Evolutionary conservation across 139 green algal genomes (phyloP), one percentile per base, ranked within the genome.

Genomic region (Coelastrella sp.): DNA sequence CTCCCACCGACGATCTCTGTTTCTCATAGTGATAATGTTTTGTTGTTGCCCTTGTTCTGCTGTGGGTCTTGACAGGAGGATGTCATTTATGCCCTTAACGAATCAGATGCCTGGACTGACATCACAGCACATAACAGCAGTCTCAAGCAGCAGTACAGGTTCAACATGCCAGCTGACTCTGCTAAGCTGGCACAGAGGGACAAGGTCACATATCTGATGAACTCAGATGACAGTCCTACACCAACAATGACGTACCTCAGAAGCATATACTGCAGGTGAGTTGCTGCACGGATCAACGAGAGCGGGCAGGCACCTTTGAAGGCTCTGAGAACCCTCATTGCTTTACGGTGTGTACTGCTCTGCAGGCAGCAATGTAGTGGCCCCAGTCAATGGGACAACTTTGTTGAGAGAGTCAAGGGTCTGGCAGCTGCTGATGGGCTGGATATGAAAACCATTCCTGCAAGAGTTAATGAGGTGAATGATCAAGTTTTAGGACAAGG

Each of bases 151-250:
- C 19, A 64, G 53, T 32, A 34, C n/a, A 40, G 51, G 6, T 8
- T 19, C 25, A 34, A 81, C 60, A 6, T 59, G 30, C 45, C 59
- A 2, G 41, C 17, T 19, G 60, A 71, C 2, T 35, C 34, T 35
- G 23, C 35, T 35, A 74, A 57, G 62, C 80, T 45, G 51, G 91
- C 60, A 64, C 27, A 38, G 69, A 87, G 34, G 37, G 90, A 43
- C 64, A 87, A 40, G 91, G 94, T 95, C 25, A 72, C 93, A 5
- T 95, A 94, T 81, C 85, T 90, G 6, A 77, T 94, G 63, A 89
- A 89, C 40, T 19, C 77, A 3, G 81, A 85, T 9, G 76, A 81
- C 41, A 80, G 84, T 40, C 48, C 74, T 3, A 69, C 74, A 41
- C n/a, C 30, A 19, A 69, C 74, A n/a, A 68, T 82, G 74, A 9